Conservation (phyloP, 2,329 filamentous ascomycete genomes). For the Fusarium coicis region DNA sequence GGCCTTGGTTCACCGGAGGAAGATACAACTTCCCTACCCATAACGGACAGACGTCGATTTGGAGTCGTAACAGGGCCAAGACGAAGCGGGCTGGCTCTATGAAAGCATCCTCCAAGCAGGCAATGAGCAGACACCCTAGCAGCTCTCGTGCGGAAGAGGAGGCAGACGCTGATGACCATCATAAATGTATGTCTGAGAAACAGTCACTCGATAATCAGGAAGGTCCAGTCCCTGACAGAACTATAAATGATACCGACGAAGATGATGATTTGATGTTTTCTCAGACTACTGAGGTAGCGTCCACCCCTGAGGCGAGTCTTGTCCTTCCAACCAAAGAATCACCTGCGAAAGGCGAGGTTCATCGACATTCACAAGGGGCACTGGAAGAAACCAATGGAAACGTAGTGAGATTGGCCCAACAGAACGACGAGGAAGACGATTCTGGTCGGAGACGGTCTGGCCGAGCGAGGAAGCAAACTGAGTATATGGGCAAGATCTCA, state of each 20-base stretch:
- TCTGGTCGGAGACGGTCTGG: slow-evolving; percentile 40
- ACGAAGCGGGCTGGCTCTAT: slow-evolving; percentile 36
- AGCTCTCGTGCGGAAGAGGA: not conserved
- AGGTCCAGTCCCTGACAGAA: not conserved
- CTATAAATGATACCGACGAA: slow-evolving; percentile 34
- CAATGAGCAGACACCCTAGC: not conserved
- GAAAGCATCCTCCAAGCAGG: slow-evolving; percentile 20
- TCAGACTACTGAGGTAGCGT: not conserved
- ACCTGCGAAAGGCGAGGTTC: not conserved
- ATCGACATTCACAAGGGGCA: not conserved
- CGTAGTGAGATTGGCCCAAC: not conserved
- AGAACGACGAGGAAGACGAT: slow-evolving; percentile 9
- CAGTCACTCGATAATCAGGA: not conserved
- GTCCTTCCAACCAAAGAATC: not conserved
- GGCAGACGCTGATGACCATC: slow-evolving; percentile 1
- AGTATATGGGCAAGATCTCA: slow-evolving; percentile 47
- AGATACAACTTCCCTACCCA: slow-evolving; percentile 49
- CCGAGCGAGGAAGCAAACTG: slow-evolving; percentile 44
- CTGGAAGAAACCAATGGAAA: slow-evolving; percentile 2
- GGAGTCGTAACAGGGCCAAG: slow-evolving; percentile 42
- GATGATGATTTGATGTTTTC: slow-evolving; percentile 41
- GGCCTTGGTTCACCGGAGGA: slow-evolving; percentile 32
- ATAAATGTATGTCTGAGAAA: not conserved
- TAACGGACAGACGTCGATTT: slow-evolving; percentile 48
- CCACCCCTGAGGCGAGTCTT: not conserved